Evolutionary conservation across 805 yeast genomes (phyloP), one percentile per base, ranked within the genome.

Genomic region (Blastobotrys robertii): DNA sequence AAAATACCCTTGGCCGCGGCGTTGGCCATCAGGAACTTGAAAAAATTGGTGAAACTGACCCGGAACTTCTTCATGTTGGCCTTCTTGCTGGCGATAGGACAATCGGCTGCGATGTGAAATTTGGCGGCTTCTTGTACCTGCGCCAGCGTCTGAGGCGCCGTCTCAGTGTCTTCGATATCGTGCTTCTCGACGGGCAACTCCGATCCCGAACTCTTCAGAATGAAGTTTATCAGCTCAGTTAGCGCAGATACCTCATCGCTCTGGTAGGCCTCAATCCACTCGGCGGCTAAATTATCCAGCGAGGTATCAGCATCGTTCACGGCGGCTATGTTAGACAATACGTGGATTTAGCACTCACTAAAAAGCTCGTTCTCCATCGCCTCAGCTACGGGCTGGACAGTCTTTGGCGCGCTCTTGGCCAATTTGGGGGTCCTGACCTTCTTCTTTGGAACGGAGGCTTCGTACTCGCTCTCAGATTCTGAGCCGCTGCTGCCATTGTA

Each of bases 151-250:
- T 79, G 82, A 11, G 73, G 66, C 0, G 92, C 83, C 6, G 84
- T 74, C 34, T 82, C 87, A 42, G 73, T 66, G 53, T 78, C 79
- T 16, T 66, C 68, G 39, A 85, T 78, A 57, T 87, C 96, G 58
- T 88, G 94, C 22, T 76, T 74, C 46, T 79, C 79, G 8, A 84
- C 73, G 19, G 73, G 74, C 1, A 77, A 68, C 14, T 76, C 68
- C 39, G 87, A 80, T 0, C 95, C 95, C 56, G 84, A 77, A 39
- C 79, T 67, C 32, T 87, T 68, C 34, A 88, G 63, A 1, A 84
- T 51, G 39, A 86, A 67, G 58, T 88, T 87, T 35, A 87, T 63
- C 40, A 87, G 61, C 31, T 74, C 75, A 36, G 77, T 73, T 41
- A 84, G 60, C 2, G 87, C 79, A 10, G 56, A 57, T 43, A 67